Conservation (phyloP, 306 rosid species). For the Elaeagnus macrophylla region DNA sequence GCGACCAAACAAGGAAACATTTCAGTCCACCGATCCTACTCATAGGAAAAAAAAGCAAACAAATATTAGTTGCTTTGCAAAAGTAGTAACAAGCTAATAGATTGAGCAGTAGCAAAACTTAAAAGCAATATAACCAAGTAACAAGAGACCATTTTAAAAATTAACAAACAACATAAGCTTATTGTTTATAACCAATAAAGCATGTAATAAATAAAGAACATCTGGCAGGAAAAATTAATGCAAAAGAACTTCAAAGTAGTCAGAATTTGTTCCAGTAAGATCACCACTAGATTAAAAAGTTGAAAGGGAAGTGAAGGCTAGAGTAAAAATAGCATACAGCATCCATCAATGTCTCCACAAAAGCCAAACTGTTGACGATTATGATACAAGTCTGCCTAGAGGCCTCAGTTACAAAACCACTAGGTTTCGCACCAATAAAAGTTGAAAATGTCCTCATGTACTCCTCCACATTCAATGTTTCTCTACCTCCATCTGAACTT, state of each 20-base stretch:
- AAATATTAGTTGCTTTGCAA: not conserved
- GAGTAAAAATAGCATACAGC: conserved; percentile 34
- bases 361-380: conserved; percentile 40
- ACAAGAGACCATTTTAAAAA: no score
- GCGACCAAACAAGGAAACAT: conserved; percentile 66
- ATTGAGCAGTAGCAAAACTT: conserved; percentile 3
- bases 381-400: conserved; percentile 45
- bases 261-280: not conserved
- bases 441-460: conserved; percentile 42
- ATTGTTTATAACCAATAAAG: no score
- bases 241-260: not conserved
- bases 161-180: no score
- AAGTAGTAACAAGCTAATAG: conserved; percentile 6
- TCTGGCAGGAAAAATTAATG: no score
- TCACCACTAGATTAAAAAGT: not conserved
- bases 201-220: no score
- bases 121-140: no score
- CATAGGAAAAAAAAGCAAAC: conserved; percentile 15
- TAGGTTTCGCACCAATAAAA: conserved; percentile 32
- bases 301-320: not conserved
- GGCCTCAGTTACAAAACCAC: conserved; percentile 51
- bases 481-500: conserved; percentile 41
- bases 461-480: conserved; percentile 55
- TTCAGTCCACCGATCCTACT: conserved; percentile 69
- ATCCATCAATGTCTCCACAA: conserved; percentile 60